A percentile compares a stretch with the other conserved stretches of the same genome.
Conservation (phyloP, 306 rosid genomes). For the Arachis hypogaea region DNA sequence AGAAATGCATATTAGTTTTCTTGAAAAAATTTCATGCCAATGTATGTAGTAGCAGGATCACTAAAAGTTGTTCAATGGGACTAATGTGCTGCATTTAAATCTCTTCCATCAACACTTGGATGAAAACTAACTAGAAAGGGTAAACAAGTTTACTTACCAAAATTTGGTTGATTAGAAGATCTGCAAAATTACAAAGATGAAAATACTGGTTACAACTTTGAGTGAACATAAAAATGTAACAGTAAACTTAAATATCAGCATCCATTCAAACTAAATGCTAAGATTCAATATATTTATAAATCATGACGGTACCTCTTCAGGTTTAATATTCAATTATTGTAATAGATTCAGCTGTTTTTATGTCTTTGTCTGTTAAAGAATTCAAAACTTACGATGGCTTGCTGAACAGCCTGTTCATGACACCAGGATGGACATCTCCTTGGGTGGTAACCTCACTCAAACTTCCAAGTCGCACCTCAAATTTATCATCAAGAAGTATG, state of each 20-base stretch:
- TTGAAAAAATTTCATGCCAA: neutral
- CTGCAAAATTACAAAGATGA: slow-evolving; percentile 57
- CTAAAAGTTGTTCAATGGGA: neutral
- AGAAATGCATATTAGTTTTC: slow-evolving; percentile 9
- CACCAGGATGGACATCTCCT: slow-evolving; percentile 77
- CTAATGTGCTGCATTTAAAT: neutral
- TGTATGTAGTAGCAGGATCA: neutral
- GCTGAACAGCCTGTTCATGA: slow-evolving; percentile 69
- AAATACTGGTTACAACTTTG: slow-evolving; percentile 25
- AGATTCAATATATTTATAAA: slow-evolving; percentile 22
- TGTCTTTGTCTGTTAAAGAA: slow-evolving; percentile 18
- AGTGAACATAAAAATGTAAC: slow-evolving; percentile 2
- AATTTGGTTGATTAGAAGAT: slow-evolving; percentile 55
- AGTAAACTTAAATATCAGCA: slow-evolving; percentile 3
- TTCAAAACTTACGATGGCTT: slow-evolving; percentile 72
- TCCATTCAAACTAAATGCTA: slow-evolving; percentile 13
- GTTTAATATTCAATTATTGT: slow-evolving; percentile 5
- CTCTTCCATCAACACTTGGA: slow-evolving; percentile 12
- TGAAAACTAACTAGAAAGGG: slow-evolving; percentile 7
- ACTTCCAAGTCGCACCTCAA: slow-evolving; percentile 97
- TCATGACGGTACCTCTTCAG: slow-evolving; percentile 20
- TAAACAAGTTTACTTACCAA: slow-evolving; percentile 58
- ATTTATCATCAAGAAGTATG: slow-evolving; percentile 94
- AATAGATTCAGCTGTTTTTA: slow-evolving; percentile 21
- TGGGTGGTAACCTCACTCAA: slow-evolving; percentile 74